Evolutionary conservation across 1,139 yeast species (phyloP).

Genomic region (Wickerhamomyces sp.): DNA sequence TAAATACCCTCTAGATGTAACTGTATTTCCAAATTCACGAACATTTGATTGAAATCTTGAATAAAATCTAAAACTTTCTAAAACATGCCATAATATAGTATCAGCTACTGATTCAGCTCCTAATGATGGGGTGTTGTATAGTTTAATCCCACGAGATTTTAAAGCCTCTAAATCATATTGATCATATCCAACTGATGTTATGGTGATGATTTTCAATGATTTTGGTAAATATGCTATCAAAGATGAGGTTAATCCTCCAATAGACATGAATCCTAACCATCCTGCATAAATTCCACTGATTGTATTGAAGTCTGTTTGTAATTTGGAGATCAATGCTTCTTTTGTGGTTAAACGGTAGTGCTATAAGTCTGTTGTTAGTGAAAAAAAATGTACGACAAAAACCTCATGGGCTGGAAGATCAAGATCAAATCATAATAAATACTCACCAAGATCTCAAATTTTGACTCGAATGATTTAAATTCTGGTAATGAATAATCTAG

Average conservation of each 20-base stretch:
- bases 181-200: conserved; percentile 64
- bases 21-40: conserved; percentile 36
- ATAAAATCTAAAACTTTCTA: conserved; percentile 61
- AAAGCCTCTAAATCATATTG: conserved; percentile 42
- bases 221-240: conserved; percentile 41
- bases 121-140: conserved; percentile 59
- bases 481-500: conserved; percentile 24
- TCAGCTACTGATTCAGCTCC: conserved; percentile 80
- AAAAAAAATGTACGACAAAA: no score
- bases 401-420: no score
- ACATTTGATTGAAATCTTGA: conserved; percentile 41
- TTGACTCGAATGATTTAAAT: conserved; percentile 28
- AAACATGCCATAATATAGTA: conserved; percentile 60
- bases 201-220: conserved; percentile 47
- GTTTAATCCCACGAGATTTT: conserved; percentile 35
- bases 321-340: conserved; percentile 34
- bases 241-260: conserved; percentile 44
- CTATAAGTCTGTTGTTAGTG: conserved; percentile 1
- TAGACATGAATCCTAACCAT: conserved; percentile 47
- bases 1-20: conserved; percentile 25
- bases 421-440: background rate
- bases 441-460: conserved; percentile 43
- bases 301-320: conserved; percentile 31
- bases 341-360: conserved; percentile 35
- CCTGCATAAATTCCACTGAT: conserved; percentile 57